Evolutionary conservation across 1,139 yeast genomes (phyloP).

Genomic region (Magnusiomyces suaveolens): DNA sequence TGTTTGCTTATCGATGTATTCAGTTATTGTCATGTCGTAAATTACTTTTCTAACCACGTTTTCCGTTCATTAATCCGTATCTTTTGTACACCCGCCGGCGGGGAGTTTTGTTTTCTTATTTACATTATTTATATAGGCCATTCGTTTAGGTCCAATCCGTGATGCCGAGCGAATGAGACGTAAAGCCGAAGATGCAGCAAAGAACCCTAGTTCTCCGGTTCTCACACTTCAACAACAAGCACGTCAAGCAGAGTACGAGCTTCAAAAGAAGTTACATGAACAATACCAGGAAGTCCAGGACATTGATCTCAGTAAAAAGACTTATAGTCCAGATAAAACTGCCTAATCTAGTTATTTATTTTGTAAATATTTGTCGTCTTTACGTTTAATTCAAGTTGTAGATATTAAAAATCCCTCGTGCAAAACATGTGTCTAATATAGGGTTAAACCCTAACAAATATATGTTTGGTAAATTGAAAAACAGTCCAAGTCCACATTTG

Average conservation of each 20-base stretch:
- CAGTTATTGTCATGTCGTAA: no score
- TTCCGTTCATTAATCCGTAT: no score
- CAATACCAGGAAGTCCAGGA: constrained; percentile 62
- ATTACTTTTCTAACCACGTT: no score
- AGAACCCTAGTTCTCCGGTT: constrained; percentile 24
- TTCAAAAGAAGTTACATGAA: constrained; percentile 57
- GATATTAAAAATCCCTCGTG: background rate
- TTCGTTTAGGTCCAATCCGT: constrained; percentile 71
- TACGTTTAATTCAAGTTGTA: no score
- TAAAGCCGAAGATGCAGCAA: constrained; percentile 37
- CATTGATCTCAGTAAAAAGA: constrained; percentile 26
- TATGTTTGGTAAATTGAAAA: no score
- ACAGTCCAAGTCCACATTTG: no score
- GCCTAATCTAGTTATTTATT: background rate
- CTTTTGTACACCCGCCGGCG: no score
- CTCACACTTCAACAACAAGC: constrained; percentile 38
- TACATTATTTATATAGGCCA: constrained; percentile 31
- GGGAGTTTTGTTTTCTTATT: background rate
- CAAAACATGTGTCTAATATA: no score
- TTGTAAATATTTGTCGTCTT: background rate
- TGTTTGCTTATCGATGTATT: no score
- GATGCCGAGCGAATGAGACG: constrained; percentile 56
- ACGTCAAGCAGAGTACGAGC: constrained; percentile 64
- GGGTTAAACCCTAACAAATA: no score
- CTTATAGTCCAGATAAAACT: background rate